phyloP scores from a whole-genome alignment of 225 moss, liverwort and hornwort genomes.

The Climacium dendroides region DNA sequence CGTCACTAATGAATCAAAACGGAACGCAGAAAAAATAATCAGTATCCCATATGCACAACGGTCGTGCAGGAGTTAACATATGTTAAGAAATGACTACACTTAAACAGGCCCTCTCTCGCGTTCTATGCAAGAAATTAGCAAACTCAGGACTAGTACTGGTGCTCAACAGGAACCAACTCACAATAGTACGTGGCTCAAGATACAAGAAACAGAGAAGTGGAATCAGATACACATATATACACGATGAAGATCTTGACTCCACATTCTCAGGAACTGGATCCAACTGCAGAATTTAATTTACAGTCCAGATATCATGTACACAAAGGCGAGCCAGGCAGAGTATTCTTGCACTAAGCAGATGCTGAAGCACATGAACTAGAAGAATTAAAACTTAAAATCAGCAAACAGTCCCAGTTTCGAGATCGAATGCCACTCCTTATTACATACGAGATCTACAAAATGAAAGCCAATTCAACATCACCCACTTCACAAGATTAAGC shows the following conservation, averaged over 20 bases:
- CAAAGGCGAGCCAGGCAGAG: neutral
- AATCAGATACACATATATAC: neutral
- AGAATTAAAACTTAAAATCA: neutral
- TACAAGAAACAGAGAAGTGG: neutral
- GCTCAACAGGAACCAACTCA: neutral
- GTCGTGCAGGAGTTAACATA: too few relatives aligned
- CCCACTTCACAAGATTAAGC: neutral
- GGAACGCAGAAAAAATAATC: neutral
- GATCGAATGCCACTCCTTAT: conserved; percentile 5
- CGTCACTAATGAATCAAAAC: neutral
- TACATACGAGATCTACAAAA: neutral
- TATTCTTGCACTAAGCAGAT: neutral
- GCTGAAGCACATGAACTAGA: neutral
- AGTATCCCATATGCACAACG: neutral
- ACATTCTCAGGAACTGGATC: neutral
- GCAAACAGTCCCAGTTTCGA: conserved; percentile 6
- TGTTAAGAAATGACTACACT: neutral
- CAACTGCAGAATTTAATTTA: neutral
- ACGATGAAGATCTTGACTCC: neutral
- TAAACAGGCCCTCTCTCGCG: neutral
- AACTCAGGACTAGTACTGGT: neutral
- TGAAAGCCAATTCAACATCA: neutral
- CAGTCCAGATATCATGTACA: neutral
- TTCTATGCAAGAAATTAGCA: neutral
- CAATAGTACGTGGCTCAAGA: neutral